A percentile compares a stretch with the other conserved stretches of the same genome.
phyloP scores from a whole-genome alignment of 441 rosid genomes.

The Oxalis stricta region DNA sequence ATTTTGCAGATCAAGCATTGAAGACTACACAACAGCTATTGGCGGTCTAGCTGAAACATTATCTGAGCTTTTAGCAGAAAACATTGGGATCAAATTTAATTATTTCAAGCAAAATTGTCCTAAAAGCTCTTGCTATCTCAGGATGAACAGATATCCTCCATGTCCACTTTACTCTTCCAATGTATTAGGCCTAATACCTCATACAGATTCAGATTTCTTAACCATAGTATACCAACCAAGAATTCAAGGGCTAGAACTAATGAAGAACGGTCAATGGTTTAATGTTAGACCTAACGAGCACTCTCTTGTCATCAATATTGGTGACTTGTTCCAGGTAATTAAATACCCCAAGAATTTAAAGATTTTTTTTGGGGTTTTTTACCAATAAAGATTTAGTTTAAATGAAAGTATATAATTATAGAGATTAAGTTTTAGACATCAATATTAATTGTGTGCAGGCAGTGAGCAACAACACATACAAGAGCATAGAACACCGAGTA shows the following conservation, averaged over 20 bases:
- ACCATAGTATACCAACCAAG: conserved; percentile 39
- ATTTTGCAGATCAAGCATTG: conserved; percentile 21
- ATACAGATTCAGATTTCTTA: conserved; percentile 45
- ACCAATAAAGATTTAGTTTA: too few species aligned
- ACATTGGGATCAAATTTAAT: conserved; percentile 10
- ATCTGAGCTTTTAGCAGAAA: conserved; percentile 15
- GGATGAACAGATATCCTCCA: conserved; percentile 49
- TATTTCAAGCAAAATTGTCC: conserved; percentile 26
- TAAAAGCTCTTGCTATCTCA: conserved; percentile 24
- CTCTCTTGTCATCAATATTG: conserved; percentile 38
- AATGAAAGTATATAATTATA: too few species aligned
- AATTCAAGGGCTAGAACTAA: conserved; percentile 37
- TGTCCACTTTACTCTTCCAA: conserved; percentile 22
- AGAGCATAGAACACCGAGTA: conserved; percentile 49
- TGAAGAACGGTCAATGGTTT: conserved; percentile 39
- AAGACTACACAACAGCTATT: conserved; percentile 15
- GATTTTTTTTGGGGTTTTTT: too few species aligned
- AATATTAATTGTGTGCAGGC: conserved; percentile 23
- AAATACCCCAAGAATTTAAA: too few species aligned
- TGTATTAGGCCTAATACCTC: conserved; percentile 39
- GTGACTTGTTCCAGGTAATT: conserved; percentile 50
- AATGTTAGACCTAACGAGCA: conserved; percentile 33
- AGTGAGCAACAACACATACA: conserved; percentile 47
- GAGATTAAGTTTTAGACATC: too few species aligned
- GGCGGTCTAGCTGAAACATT: conserved; percentile 13